phyloP scores from a whole-genome alignment of 768 basidiomycete genomes.

The Podaxis sp. region DNA sequence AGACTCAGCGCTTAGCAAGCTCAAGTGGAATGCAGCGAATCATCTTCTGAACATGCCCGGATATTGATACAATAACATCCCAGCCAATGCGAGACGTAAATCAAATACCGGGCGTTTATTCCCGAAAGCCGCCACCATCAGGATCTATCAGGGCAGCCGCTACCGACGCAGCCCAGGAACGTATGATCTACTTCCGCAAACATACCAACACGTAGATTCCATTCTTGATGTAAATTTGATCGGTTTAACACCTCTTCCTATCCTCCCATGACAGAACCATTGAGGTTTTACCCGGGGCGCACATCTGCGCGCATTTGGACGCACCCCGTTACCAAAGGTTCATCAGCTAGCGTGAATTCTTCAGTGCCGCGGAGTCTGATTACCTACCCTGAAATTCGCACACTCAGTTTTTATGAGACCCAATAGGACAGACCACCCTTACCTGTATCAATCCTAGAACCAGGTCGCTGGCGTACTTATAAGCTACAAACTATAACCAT shows the following conservation, averaged over 20 bases:
- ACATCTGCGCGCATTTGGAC: not conserved
- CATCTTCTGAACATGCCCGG: too few species aligned
- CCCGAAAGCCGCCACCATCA: too few species aligned
- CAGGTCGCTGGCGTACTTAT: conserved; percentile 1
- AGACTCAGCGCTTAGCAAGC: too few species aligned
- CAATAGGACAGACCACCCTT: not conserved
- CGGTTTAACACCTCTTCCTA: not conserved
- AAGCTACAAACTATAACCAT: conserved; percentile 5
- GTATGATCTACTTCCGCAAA: not conserved
- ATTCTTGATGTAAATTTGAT: not conserved
- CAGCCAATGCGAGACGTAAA: too few species aligned
- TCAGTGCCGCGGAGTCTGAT: conserved; percentile 11
- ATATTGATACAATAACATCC: too few species aligned
- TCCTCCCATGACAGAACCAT: not conserved
- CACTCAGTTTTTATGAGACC: not conserved
- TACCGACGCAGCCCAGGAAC: not conserved
- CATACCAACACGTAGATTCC: not conserved
- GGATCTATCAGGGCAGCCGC: not conserved
- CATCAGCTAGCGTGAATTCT: not conserved
- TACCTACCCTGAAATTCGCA: not conserved
- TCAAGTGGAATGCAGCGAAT: too few species aligned
- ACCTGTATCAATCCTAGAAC: not conserved
- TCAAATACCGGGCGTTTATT: too few species aligned
- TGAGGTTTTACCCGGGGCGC: not conserved
- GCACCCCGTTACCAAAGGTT: not conserved